Evolutionary conservation across 1,284 basidiomycete species (phyloP), one percentile per base, ranked within the genome.

Genomic region (Sporisorium sorghi): DNA sequence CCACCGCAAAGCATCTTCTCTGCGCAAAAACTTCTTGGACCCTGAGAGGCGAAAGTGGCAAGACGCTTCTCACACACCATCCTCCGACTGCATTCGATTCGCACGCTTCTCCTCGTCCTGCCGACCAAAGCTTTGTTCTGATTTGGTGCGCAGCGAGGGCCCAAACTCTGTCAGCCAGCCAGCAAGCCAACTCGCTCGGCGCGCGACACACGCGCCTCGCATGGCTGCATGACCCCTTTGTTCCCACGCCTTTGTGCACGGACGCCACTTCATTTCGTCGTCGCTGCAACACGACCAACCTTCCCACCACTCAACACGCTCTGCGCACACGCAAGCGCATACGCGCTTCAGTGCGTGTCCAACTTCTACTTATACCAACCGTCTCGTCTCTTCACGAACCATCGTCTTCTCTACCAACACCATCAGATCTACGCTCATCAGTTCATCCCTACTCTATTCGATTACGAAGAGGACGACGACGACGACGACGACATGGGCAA

Each of bases 401-500:
- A 11, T n/a, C 11, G n/a, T 24, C n/a, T 7, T n/a, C 21, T 17
- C 17, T 10, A 33, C 32, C 15, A 59, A 12, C 40, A 33, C 33
- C 53, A 56, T 23, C 40, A 23, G 12, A 21, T 23, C 9, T 53
- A 33, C 39, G 58, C 49, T 1, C 24, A 59, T 11, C 47, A 51
- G 1, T 60, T 59, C 33, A 10, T 37, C 17, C 43, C 39, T 24
- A 21, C 14, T 47, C 44, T 23, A 8, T 7, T 37, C 11, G 39
- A 56, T 0, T 4, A 26, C 26, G 37, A 48, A 9, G 4, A 8
- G 2, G 8, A 15, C 2, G 14, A 19, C 9, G 44, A 64, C 3
- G 4, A 8, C 2, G 8, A 15, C 2, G 14, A 19, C 9, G 44
- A 64, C 3, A 76, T 69, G 70, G 50, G 39, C 19, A 71, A 67